Conservation (phyloP, 345 rosid genomes). For the Citrus glauca region DNA sequence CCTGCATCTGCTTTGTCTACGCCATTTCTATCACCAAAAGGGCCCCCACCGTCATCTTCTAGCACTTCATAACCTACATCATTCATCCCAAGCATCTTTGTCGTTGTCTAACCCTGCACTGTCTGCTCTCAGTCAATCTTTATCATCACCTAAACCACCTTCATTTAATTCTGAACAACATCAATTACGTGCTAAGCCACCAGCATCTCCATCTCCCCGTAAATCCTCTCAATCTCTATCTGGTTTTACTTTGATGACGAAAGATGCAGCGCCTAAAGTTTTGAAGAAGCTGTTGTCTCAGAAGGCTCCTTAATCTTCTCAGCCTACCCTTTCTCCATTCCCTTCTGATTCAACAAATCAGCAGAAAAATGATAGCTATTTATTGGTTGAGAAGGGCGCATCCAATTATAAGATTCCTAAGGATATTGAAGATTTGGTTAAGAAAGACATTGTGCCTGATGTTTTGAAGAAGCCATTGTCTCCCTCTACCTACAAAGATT, state of each 20-base stretch:
- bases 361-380: neutral
- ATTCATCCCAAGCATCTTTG: neutral
- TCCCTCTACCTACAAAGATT: slow-evolving; percentile 21
- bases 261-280: no score
- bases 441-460: slow-evolving; percentile 18
- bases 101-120: neutral
- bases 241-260: neutral
- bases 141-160: neutral
- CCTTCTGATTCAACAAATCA: neutral
- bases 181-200: neutral
- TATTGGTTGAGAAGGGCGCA: slow-evolving; percentile 3
- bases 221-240: slow-evolving; percentile 2
- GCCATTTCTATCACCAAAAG: neutral
- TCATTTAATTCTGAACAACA: neutral
- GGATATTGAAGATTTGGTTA: slow-evolving; percentile 15
- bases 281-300: neutral
- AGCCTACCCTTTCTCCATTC: slow-evolving; percentile 6
- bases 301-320: neutral
- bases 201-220: neutral
- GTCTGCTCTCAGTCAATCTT: neutral
- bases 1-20: no score
- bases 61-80: neutral
- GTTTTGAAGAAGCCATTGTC: slow-evolving; percentile 18
- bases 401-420: slow-evolving; percentile 20
- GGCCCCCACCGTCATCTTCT: neutral